These are phyloP conservation scores for Annulohypoxylon truncatum DNA, from an alignment of 2,329 filamentous ascomycete genomes.

Conservation along the genomic window DNA sequence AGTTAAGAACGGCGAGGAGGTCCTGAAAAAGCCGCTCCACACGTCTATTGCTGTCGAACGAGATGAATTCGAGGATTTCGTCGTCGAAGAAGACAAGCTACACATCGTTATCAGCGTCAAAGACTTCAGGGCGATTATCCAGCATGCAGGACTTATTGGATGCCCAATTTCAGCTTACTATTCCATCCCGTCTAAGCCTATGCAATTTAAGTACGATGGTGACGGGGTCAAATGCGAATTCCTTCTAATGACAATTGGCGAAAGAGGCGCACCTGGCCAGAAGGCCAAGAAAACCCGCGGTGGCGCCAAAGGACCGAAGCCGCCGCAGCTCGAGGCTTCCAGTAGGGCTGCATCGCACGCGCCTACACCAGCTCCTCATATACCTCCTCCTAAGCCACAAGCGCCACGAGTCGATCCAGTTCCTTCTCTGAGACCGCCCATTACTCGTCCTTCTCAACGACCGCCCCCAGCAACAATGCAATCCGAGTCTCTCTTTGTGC, in stretches of 20 bases:
- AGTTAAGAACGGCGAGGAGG: slow-evolving; percentile 78
- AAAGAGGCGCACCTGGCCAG: slow-evolving; percentile 63
- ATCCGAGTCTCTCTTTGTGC: slow-evolving; percentile 77
- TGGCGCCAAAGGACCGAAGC: slow-evolving; percentile 55
- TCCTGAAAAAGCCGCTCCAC: slow-evolving; percentile 82
- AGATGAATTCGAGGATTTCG: slow-evolving; percentile 80
- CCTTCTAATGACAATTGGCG: slow-evolving; percentile 84
- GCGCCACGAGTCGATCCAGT: slow-evolving; percentile 56
- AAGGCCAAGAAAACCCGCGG: slow-evolving; percentile 58
- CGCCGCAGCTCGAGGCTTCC: slow-evolving; percentile 61
- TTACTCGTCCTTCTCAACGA: slow-evolving; percentile 62
- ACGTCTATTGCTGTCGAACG: slow-evolving; percentile 82
- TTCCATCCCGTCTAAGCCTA: slow-evolving; percentile 75
- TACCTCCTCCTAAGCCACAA: slow-evolving; percentile 53
- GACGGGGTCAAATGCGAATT: slow-evolving; percentile 80
- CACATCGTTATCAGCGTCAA: slow-evolving; percentile 86
- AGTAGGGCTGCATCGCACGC: slow-evolving; percentile 55
- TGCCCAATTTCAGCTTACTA: slow-evolving; percentile 76
- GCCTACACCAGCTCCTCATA: slow-evolving; percentile 48
- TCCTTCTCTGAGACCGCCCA: slow-evolving; percentile 50
- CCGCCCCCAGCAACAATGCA: slow-evolving; percentile 68
- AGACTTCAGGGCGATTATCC: slow-evolving; percentile 82
- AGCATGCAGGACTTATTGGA: slow-evolving; percentile 77
- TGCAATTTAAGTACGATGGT: slow-evolving; percentile 77
- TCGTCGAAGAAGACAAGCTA: slow-evolving; percentile 74